Evolutionary conservation across 78 protist species (phyloP).

Genomic region (Dictyostelium citrinum): DNA sequence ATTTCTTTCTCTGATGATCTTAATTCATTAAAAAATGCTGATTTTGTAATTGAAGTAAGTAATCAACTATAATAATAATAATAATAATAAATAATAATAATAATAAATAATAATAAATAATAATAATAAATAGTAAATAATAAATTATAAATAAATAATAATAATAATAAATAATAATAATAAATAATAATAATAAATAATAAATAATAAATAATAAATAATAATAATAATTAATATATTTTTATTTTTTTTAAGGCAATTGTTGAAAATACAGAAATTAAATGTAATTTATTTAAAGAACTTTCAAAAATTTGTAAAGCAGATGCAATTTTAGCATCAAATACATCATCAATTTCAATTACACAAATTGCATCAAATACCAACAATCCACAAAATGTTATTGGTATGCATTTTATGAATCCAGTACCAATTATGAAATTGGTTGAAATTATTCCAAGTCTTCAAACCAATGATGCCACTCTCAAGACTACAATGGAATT

Average conservation of each 20-base stretch:
- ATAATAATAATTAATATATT: no score
- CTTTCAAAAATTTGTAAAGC: slow-evolving; percentile 52
- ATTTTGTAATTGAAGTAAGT: slow-evolving; percentile 79
- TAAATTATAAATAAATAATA: neutral
- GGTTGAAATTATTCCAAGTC: slow-evolving; percentile 89
- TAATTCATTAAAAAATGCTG: slow-evolving; percentile 23
- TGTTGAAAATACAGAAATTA: slow-evolving; percentile 84
- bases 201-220: neutral
- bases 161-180: no score
- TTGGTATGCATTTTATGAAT: slow-evolving; percentile 93
- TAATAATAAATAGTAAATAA: neutral
- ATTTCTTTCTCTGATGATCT: slow-evolving; percentile 43
- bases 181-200: neutral
- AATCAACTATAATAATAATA: neutral
- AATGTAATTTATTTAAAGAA: slow-evolving; percentile 66
- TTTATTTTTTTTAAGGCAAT: no score
- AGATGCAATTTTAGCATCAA: slow-evolving; percentile 86
- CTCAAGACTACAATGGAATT: slow-evolving; percentile 51
- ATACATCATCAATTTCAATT: slow-evolving; percentile 91
- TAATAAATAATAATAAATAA: no score
- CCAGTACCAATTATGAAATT: slow-evolving; percentile 92
- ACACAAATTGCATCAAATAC: slow-evolving; percentile 85
- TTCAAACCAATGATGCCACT: slow-evolving; percentile 81
- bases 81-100: no score
- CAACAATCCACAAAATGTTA: slow-evolving; percentile 85